A percentile compares a stretch with the other conserved stretches of the same genome.
These are phyloP conservation scores for Zygosaccharomyces bailii DNA, from an alignment of 805 yeast species.

Conservation along the genomic window DNA sequence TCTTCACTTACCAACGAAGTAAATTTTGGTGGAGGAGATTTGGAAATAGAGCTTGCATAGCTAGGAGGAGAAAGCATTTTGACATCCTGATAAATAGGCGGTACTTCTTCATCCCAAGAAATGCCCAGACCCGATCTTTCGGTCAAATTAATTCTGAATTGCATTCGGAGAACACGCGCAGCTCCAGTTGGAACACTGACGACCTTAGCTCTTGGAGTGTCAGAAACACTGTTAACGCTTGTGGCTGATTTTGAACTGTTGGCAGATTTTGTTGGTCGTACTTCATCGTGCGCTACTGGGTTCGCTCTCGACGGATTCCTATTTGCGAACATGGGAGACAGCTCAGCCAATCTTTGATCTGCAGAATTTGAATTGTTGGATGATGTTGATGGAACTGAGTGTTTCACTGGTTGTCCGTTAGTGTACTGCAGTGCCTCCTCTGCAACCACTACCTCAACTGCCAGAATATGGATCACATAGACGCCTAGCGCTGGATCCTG, in stretches of 20 bases:
- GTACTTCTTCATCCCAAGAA: conserved; percentile 99
- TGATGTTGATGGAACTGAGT: conserved; percentile 7
- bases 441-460: conserved; percentile 89
- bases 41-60: conserved; percentile 42
- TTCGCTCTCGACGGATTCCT: conserved; percentile 27
- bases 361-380: conserved; percentile 16
- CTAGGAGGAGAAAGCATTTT: conserved; percentile 83
- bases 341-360: conserved; percentile 43
- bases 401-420: conserved; percentile 31
- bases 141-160: conserved; percentile 75
- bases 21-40: conserved; percentile 6
- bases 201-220: conserved; percentile 16
- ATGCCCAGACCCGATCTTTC: conserved; percentile 95
- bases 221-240: conserved; percentile 9
- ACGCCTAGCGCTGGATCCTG: conserved; percentile 80
- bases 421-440: conserved; percentile 66
- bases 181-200: conserved; percentile 88
- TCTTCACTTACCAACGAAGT: conserved; percentile 4
- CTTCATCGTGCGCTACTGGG: conserved; percentile 24
- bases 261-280: conserved; percentile 18
- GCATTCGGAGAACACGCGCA: conserved; percentile 93
- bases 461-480: conserved; percentile 67
- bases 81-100: conserved; percentile 90
- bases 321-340: conserved; percentile 43
- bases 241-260: conserved; percentile 10